phyloP scores from a whole-genome alignment of 371 early-diverging fungal species.

The Umbelopsis sp. region DNA sequence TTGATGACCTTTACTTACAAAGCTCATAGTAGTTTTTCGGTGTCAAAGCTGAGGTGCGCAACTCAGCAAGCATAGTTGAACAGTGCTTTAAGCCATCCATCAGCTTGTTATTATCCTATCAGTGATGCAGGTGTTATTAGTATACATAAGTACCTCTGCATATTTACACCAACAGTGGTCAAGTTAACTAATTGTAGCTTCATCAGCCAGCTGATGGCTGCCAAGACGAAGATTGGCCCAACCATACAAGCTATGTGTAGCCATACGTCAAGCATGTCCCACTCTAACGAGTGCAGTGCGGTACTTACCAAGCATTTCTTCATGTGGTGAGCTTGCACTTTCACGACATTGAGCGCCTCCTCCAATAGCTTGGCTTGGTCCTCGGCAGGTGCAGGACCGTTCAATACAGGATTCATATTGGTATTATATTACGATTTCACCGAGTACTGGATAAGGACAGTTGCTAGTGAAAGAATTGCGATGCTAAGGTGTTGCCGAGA shows the following conservation, averaged over 20 bases:
- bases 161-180: neutral
- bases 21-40: slow-evolving; percentile 98
- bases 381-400: slow-evolving; percentile 51
- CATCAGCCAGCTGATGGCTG: neutral
- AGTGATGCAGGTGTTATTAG: neutral
- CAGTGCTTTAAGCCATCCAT: slow-evolving; percentile 97
- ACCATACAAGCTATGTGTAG: neutral
- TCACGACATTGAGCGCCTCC: slow-evolving; percentile 83
- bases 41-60: slow-evolving; percentile 89
- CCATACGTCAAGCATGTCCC: neutral
- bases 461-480: slow-evolving; percentile 7
- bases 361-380: slow-evolving; percentile 85
- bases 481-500: slow-evolving; percentile 6
- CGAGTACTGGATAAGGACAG: slow-evolving; percentile 7
- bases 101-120: slow-evolving; percentile 82
- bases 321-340: slow-evolving; percentile 90
- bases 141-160: neutral
- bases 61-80: slow-evolving; percentile 94
- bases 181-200: neutral
- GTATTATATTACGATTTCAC: slow-evolving; percentile 5
- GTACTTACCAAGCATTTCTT: slow-evolving; percentile 77
- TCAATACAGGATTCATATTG: slow-evolving; percentile 31
- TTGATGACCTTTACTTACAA: slow-evolving; percentile 59
- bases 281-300: neutral
- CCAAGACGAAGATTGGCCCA: neutral